Evolutionary conservation across 1,139 yeast genomes (phyloP).

Genomic region (Blastobotrys persicus): DNA sequence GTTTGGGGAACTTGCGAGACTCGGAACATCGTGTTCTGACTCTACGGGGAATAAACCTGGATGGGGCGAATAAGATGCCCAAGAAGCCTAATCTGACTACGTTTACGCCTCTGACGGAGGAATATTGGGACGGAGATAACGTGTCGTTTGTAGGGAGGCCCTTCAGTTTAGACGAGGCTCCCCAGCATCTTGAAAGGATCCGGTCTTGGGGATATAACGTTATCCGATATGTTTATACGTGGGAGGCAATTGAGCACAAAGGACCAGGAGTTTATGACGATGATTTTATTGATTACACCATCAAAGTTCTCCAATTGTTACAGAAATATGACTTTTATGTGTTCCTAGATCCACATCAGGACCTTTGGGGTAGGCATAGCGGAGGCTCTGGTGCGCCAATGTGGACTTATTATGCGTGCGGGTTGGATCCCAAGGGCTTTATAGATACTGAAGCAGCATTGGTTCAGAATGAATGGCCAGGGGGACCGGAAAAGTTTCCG

Average conservation of each 20-base stretch:
- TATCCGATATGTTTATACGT: constrained; percentile 71
- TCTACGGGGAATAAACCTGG: constrained; percentile 75
- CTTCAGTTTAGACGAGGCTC: constrained; percentile 70
- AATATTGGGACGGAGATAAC: constrained; percentile 64
- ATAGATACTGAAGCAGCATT: constrained; percentile 68
- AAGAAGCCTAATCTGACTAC: constrained; percentile 53
- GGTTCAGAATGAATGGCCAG: constrained; percentile 53
- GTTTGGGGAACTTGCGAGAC: constrained; percentile 59
- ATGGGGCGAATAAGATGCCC: constrained; percentile 70
- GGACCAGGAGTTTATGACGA: constrained; percentile 87
- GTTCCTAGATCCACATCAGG: constrained; percentile 88
- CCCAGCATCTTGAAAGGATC: constrained; percentile 62
- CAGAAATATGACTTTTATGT: constrained; percentile 70
- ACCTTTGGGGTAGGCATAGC: constrained; percentile 84
- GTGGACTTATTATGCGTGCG: constrained; percentile 97
- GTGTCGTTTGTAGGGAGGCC: constrained; percentile 84
- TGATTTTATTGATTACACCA: constrained; percentile 69
- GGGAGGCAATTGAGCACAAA: constrained; percentile 90
- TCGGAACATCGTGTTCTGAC: constrained; percentile 53
- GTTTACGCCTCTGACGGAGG: constrained; percentile 45
- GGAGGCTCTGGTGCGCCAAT: constrained; percentile 98
- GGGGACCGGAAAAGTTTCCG: constrained; percentile 52
- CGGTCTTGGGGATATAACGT: constrained; percentile 82
- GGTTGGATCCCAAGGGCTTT: constrained; percentile 74
- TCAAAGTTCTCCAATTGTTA: constrained; percentile 57